Conservation (phyloP, 768 basidiomycete genomes). For the Mycena vitilis region DNA sequence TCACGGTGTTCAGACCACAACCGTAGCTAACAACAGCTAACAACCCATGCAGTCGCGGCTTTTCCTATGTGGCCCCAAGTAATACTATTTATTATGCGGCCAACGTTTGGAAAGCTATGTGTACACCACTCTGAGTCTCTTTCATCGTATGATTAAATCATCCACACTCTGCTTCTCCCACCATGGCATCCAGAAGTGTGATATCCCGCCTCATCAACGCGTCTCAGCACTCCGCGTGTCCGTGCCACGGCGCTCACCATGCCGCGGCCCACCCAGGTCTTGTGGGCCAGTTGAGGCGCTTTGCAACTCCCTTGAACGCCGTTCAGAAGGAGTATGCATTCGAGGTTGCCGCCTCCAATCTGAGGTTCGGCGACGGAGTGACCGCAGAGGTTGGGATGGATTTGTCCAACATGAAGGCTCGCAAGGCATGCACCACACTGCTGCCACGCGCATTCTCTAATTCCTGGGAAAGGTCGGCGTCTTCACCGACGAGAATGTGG, state of each 20-base stretch:
- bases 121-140: no score
- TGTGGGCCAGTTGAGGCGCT: slow-evolving; percentile 72
- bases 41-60: no score
- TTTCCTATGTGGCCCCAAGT: no score
- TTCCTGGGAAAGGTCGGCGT: slow-evolving; percentile 80
- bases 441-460: slow-evolving; percentile 11
- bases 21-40: no score
- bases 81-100: no score
- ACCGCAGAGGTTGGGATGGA: slow-evolving; percentile 94
- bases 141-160: no score
- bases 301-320: slow-evolving; percentile 80
- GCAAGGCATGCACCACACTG: slow-evolving; percentile 65
- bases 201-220: slow-evolving; percentile 83
- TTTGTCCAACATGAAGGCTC: slow-evolving; percentile 91
- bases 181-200: slow-evolving; percentile 66
- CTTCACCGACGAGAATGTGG: slow-evolving; percentile 91
- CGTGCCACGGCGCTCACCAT: slow-evolving; percentile 78
- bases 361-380: slow-evolving; percentile 91
- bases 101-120: no score
- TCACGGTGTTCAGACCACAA: no score
- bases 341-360: slow-evolving; percentile 90
- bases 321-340: slow-evolving; percentile 93
- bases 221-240: slow-evolving; percentile 79
- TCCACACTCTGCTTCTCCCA: slow-evolving; percentile 3
- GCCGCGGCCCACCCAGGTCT: slow-evolving; percentile 57